Evolutionary conservation across 2,329 filamentous ascomycete genomes (phyloP).

Genomic region (Colletotrichum sidae): DNA sequence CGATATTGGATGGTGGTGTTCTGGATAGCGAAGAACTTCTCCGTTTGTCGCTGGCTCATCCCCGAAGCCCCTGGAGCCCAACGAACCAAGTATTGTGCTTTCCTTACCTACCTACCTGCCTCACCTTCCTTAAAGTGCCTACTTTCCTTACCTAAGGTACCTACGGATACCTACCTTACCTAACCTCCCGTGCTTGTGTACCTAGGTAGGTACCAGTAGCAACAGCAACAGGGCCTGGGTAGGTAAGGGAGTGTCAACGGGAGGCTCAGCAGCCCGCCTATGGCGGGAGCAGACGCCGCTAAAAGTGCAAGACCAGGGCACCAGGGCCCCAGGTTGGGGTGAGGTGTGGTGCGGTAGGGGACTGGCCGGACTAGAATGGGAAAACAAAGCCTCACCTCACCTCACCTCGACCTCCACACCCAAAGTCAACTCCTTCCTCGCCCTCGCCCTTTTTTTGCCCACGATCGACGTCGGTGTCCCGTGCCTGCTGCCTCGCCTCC

Average conservation of each 20-base stretch:
- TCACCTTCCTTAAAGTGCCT: not conserved
- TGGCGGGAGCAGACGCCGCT: too few species aligned
- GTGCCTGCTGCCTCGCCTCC: constrained; percentile 33
- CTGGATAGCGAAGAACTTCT: too few species aligned
- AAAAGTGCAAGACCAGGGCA: too few species aligned
- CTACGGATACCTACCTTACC: not conserved
- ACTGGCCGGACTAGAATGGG: constrained; percentile 34
- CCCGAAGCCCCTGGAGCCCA: too few species aligned
- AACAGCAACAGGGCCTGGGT: too few species aligned
- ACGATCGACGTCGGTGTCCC: constrained; percentile 41
- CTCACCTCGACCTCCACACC: constrained; percentile 45
- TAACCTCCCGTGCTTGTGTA: not conserved
- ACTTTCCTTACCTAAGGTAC: not conserved
- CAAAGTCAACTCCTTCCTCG: constrained; percentile 42
- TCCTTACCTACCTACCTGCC: not conserved
- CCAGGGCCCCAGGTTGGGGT: not conserved
- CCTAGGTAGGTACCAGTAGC: too few species aligned
- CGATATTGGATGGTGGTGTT: too few species aligned
- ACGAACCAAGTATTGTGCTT: too few species aligned
- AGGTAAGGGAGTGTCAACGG: too few species aligned
- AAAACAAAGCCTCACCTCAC: constrained; percentile 57
- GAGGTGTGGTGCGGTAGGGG: constrained; percentile 23
- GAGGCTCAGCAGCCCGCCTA: too few species aligned
- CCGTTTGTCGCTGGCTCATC: too few species aligned
- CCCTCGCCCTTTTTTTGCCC: constrained; percentile 44